Evolutionary conservation across 805 yeast species (phyloP).

Genomic region (Wickerhamomyces alni): DNA sequence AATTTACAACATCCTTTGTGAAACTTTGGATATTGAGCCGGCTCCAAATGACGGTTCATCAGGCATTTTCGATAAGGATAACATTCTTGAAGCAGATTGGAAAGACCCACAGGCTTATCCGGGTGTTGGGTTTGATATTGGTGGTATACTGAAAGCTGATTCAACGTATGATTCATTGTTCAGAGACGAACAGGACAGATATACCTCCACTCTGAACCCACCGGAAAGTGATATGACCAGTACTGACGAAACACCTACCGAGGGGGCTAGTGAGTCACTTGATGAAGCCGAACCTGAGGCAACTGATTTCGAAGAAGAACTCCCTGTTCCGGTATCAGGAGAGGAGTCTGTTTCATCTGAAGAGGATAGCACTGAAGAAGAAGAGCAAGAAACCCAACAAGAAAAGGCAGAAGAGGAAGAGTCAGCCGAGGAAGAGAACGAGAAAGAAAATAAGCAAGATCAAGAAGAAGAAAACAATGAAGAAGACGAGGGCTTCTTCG

Average conservation of each 20-base stretch:
- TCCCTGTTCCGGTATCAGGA: too few species aligned
- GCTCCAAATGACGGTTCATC: constrained; percentile 55
- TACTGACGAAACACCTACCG: background rate
- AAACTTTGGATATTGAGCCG: constrained; percentile 46
- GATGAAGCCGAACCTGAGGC: background rate
- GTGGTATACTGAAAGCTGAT: constrained; percentile 32
- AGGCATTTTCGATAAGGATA: constrained; percentile 20
- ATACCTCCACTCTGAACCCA: constrained; percentile 13
- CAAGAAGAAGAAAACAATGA: constrained; percentile 4
- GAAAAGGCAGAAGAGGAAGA: constrained; percentile 14
- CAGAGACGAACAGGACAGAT: constrained; percentile 12
- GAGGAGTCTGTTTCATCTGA: too few species aligned
- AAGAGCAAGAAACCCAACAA: constrained; percentile 13
- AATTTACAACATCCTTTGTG: constrained; percentile 70
- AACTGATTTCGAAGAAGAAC: constrained; percentile 4
- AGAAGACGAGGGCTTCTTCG: background rate
- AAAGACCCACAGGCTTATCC: constrained; percentile 43
- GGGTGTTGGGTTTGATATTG: constrained; percentile 39
- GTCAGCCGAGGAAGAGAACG: constrained; percentile 15
- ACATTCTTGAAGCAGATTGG: constrained; percentile 39
- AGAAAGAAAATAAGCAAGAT: constrained; percentile 9
- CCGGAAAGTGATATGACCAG: background rate
- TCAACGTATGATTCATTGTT: constrained; percentile 47
- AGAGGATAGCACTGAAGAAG: constrained; percentile 13
- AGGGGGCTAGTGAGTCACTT: background rate